These are phyloP conservation scores for Polyplosphaeria fusca DNA, from an alignment of 495 filamentous ascomycete genomes.

Conservation along the genomic window DNA sequence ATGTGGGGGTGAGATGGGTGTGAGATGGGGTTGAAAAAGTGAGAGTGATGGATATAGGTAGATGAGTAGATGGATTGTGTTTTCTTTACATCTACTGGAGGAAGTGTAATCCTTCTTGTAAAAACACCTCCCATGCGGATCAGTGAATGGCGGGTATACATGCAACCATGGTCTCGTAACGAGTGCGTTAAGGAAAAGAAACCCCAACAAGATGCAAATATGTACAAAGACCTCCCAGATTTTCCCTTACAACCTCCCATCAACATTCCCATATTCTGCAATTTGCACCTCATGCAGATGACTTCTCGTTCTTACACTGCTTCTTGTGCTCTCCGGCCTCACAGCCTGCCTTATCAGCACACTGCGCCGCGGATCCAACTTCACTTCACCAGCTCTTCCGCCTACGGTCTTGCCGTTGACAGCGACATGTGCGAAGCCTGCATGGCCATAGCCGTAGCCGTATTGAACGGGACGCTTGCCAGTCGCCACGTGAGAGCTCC, in stretches of 20 bases:
- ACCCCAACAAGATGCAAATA: too few relatives aligned
- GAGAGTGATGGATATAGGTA: too few relatives aligned
- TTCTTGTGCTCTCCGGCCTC: constrained; percentile 15
- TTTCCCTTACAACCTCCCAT: constrained; percentile 19
- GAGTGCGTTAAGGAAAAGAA: too few relatives aligned
- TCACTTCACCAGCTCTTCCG: not conserved
- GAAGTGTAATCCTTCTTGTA: too few relatives aligned
- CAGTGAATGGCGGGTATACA: too few relatives aligned
- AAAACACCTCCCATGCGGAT: too few relatives aligned
- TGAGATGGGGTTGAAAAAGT: too few relatives aligned
- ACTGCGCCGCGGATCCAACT: constrained; percentile 12
- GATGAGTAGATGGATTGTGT: too few relatives aligned
- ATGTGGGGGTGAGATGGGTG: too few relatives aligned
- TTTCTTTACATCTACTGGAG: too few relatives aligned
- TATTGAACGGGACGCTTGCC: constrained; percentile 7
- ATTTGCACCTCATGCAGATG: constrained; percentile 28
- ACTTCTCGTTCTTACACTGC: constrained; percentile 23
- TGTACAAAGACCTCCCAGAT: not conserved
- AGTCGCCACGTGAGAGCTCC: not conserved
- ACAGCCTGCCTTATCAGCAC: constrained; percentile 20
- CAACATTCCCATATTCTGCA: constrained; percentile 22
- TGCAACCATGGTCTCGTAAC: too few relatives aligned
- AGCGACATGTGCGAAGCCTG: not conserved
- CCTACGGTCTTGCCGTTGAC: not conserved
- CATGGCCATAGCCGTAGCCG: constrained; percentile 20